Evolutionary conservation across 805 yeast genomes (phyloP).

Genomic region (Candida patagonica): DNA sequence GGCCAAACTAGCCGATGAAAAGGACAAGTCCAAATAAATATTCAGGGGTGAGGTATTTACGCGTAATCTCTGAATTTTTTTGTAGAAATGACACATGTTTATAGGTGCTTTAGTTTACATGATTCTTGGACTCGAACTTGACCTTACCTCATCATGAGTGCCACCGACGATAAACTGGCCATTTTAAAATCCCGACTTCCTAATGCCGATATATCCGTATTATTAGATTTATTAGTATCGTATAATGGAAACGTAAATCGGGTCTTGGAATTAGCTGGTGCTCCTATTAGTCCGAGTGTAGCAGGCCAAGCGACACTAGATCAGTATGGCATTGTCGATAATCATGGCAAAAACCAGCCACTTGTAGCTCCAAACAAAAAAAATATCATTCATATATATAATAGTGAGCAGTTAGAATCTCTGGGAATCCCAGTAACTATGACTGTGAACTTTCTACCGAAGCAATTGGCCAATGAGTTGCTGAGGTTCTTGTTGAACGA

Average conservation of each 20-base stretch:
- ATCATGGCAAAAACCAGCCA: too few species aligned
- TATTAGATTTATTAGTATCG: conserved; percentile 43
- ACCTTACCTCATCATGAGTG: background rate
- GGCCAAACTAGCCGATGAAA: background rate
- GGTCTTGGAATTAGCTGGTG: conserved; percentile 34
- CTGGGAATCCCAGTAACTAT: conserved; percentile 42
- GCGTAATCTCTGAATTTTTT: too few species aligned
- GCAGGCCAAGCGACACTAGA: too few species aligned
- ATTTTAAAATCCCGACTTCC: conserved; percentile 35
- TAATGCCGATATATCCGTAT: conserved; percentile 30
- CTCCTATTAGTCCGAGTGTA: background rate
- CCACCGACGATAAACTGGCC: conserved; percentile 22
- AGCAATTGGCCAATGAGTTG: conserved; percentile 37
- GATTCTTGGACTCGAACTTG: too few species aligned
- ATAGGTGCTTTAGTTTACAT: too few species aligned
- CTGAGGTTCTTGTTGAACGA: conserved; percentile 36
- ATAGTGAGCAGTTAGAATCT: conserved; percentile 42
- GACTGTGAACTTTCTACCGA: conserved; percentile 44
- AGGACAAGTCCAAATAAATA: too few species aligned
- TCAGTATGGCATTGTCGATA: too few species aligned
- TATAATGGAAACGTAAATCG: conserved; percentile 44
- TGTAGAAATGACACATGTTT: too few species aligned
- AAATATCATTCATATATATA: conserved; percentile 35
- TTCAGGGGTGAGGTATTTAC: too few species aligned
- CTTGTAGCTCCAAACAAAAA: conserved; percentile 7